Percentiles rank a stretch among this genome's conserved stretches.
These are phyloP conservation scores for Ampelocalamus luodianensis DNA, from an alignment of 176 grass and related monocot genomes.

Conservation along the genomic window DNA sequence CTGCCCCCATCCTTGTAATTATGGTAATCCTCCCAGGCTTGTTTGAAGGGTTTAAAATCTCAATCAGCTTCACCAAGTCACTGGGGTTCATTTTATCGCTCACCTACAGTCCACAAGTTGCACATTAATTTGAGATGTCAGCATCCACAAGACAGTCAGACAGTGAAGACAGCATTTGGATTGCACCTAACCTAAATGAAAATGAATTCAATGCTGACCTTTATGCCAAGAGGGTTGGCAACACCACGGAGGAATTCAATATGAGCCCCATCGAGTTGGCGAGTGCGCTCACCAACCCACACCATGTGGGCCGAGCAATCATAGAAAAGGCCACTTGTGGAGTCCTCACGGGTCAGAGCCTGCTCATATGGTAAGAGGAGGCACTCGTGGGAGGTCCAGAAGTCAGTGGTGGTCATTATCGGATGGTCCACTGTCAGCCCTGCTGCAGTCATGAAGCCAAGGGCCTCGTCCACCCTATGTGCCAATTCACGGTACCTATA, in stretches of 20 bases:
- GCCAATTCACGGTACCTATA: slow-evolving; percentile 89
- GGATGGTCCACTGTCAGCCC: slow-evolving; percentile 89
- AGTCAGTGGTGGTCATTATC: slow-evolving; percentile 96
- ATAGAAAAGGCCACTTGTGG: slow-evolving; percentile 88
- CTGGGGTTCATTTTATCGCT: slow-evolving; percentile 96
- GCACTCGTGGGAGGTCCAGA: slow-evolving; percentile 96
- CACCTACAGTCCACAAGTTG: slow-evolving; percentile 64
- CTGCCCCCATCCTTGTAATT: slow-evolving; percentile 95
- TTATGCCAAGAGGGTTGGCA: slow-evolving; percentile 95
- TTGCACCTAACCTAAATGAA: background rate
- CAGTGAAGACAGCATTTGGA: background rate
- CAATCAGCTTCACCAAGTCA: slow-evolving; percentile 93
- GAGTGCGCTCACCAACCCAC: slow-evolving; percentile 97
- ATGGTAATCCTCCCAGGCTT: slow-evolving; percentile 95
- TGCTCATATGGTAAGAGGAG: slow-evolving; percentile 96
- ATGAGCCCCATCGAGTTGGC: slow-evolving; percentile 94
- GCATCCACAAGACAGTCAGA: background rate
- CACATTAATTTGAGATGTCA: slow-evolving; percentile 7
- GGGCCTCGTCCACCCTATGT: slow-evolving; percentile 89
- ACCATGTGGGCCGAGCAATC: slow-evolving; percentile 97
- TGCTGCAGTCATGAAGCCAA: slow-evolving; percentile 96
- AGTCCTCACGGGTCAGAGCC: slow-evolving; percentile 89
- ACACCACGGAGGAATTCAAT: slow-evolving; percentile 96
- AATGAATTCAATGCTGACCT: slow-evolving; percentile 50
- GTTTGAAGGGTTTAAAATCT: slow-evolving; percentile 95